These are phyloP conservation scores for Monilinia laxa DNA, from an alignment of 2,329 filamentous ascomycete genomes.

Conservation along the genomic window DNA sequence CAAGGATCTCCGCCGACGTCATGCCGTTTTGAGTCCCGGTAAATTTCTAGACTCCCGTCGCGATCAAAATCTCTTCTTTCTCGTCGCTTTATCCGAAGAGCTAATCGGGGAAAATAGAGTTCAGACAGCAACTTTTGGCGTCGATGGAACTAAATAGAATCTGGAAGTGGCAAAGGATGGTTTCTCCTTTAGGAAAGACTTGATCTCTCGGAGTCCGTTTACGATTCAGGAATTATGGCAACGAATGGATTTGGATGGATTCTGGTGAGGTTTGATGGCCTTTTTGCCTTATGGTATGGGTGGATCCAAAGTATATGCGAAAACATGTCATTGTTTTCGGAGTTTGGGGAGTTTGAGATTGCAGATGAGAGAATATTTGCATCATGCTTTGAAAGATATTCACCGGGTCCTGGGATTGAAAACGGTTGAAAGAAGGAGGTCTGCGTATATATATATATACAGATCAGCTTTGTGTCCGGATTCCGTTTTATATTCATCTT, in stretches of 20 bases:
- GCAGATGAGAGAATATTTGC: constrained; percentile 1
- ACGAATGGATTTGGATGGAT: neutral
- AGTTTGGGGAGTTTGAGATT: neutral
- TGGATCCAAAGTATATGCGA: neutral
- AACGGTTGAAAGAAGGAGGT: neutral
- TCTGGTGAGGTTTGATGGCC: neutral
- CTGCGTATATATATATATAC: constrained; percentile 18
- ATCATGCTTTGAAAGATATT: neutral
- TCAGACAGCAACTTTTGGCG: too few species aligned
- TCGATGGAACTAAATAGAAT: neutral
- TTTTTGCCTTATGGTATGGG: constrained; percentile 14
- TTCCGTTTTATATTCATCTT: constrained; percentile 7
- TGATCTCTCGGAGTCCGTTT: constrained; percentile 1
- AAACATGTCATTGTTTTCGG: constrained; percentile 15
- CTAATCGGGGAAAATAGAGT: too few species aligned
- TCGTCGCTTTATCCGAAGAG: neutral
- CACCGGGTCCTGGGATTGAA: constrained; percentile 1
- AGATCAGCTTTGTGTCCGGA: neutral
- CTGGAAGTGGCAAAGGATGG: neutral
- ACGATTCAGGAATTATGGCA: too few species aligned
- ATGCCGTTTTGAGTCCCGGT: constrained; percentile 12
- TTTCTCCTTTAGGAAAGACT: neutral
- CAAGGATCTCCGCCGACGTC: neutral
- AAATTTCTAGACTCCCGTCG: neutral
- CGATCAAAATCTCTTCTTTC: constrained; percentile 10